These are phyloP conservation scores for Bassia scoparia DNA, from an alignment of 148 eudicot genomes.

Conservation along the genomic window DNA sequence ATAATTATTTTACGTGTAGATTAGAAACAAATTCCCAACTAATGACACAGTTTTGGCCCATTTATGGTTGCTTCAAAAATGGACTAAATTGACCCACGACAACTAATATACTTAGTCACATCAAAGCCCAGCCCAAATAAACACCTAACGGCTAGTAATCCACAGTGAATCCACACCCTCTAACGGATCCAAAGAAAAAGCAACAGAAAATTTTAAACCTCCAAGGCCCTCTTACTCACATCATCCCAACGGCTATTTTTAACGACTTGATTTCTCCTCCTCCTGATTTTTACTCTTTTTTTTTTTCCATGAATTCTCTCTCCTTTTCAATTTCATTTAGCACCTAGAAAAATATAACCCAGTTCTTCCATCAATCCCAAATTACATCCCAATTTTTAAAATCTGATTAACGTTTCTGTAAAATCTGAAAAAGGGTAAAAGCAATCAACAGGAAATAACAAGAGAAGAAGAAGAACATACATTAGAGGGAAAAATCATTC, in stretches of 20 bases:
- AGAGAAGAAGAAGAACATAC: background rate
- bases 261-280: conserved; percentile 20
- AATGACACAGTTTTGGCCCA: background rate
- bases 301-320: background rate
- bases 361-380: conserved; percentile 11
- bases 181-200: conserved; percentile 22
- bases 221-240: background rate
- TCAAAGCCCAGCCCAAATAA: conserved; percentile 1
- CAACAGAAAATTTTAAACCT: conserved; percentile 12
- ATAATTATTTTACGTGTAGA: no score
- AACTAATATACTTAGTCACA: background rate
- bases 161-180: conserved; percentile 11
- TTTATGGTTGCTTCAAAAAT: background rate
- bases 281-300: background rate
- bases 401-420: conserved; percentile 1
- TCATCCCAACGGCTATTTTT: conserved; percentile 32
- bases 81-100: background rate
- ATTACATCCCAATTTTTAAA: background rate
- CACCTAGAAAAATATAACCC: conserved; percentile 19
- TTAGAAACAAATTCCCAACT: no score
- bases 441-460: background rate
- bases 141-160: conserved; percentile 27
- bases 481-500: background rate
- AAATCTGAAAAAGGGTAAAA: background rate
- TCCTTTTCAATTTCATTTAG: conserved; percentile 8